phyloP scores from a whole-genome alignment of 2,329 filamentous ascomycete genomes.

The Lithohypha guttulata region DNA sequence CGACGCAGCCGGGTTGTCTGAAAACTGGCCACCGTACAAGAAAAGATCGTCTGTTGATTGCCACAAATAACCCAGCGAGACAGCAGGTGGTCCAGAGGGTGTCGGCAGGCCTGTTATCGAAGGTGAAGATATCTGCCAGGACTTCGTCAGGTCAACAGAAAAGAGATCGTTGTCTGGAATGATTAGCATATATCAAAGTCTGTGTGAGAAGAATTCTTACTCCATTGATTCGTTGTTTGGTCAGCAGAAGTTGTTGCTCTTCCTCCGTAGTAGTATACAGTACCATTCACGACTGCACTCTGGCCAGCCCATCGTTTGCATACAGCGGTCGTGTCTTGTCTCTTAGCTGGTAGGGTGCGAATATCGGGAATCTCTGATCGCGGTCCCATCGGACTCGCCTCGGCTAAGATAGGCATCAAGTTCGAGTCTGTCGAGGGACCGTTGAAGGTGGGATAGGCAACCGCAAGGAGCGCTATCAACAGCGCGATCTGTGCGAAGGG shows the following conservation, averaged over 20 bases:
- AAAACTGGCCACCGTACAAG: slow-evolving; percentile 65
- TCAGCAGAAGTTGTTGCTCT: slow-evolving; percentile 47
- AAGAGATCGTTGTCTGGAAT: slow-evolving; percentile 58
- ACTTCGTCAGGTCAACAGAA: slow-evolving; percentile 58
- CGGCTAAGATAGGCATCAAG: slow-evolving; percentile 11
- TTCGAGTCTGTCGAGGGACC: slow-evolving; percentile 1
- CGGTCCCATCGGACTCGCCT: slow-evolving; percentile 12
- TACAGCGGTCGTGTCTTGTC: slow-evolving; percentile 39
- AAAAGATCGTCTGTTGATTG: slow-evolving; percentile 58
- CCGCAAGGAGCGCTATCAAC: slow-evolving; percentile 15
- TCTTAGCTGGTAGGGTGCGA: slow-evolving; percentile 11
- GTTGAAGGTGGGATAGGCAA: slow-evolving; percentile 17
- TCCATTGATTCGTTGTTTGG: slow-evolving; percentile 59
- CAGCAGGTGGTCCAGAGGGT: slow-evolving; percentile 58
- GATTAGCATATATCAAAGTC: not conserved
- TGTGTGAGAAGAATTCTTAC: slow-evolving; percentile 33
- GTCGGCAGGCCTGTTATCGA: slow-evolving; percentile 50
- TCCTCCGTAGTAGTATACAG: slow-evolving; percentile 66
- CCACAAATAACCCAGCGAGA: slow-evolving; percentile 67
- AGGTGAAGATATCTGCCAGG: slow-evolving; percentile 59
- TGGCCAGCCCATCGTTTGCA: slow-evolving; percentile 59
- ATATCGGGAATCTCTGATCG: not conserved
- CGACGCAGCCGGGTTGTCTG: slow-evolving; percentile 47
- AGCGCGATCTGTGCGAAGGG: slow-evolving; percentile 15
- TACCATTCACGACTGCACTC: slow-evolving; percentile 60